Base-by-base conservation (phyloP, 2,329 filamentous ascomycete genomes). In the Diaporthe eres region DNA sequence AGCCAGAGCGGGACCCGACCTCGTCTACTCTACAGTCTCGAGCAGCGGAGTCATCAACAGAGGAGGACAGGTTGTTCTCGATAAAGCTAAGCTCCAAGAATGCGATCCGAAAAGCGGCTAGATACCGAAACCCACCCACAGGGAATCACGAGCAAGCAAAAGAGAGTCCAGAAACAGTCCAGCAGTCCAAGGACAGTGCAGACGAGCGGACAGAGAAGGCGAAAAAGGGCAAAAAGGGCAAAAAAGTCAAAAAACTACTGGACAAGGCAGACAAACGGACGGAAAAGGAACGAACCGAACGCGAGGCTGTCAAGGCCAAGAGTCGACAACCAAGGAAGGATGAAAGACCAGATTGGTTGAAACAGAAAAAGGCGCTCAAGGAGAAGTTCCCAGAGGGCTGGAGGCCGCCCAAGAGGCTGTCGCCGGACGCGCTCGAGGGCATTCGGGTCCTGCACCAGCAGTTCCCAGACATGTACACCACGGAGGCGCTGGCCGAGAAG, bases 361-460 rank as follows among this genome's bases (percentile, higher is more conserved):
- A 90, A 19, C 94, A 98, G 79, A 98, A 98, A 82, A 86, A 86
- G 2, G 93, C 92, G 0, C 85, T 97, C 49, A 90, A 92, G 80
- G 84, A 90, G 77, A 99, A 98, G 81, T 97, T 98, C 78, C 91
- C 91, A 2, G 90, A 93, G 10, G 92, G 93, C 13, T 99, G 96
- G 96, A 89, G 89, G 39, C 96, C 97, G 42, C 90, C 90, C 67
- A 98, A 98, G 84, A 93, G 93, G 75, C 89, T 99, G 13, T 98
- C 97, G 0, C 97, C 97, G 0, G 96, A 98, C 83, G 95, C 96
- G 1, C 87, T 98, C 44, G 93, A 94, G n/a, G 96, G 95, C 57
- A 98, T 99, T 79, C 92, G 95, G 57, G 93, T 94, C 28, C 87
- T 99, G 47, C 92, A 98, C 83, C 86, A 89, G 37, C 92, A 95